These are phyloP conservation scores for Claviceps spartinae DNA, from an alignment of 2,329 filamentous ascomycete species.

Conservation along the genomic window DNA sequence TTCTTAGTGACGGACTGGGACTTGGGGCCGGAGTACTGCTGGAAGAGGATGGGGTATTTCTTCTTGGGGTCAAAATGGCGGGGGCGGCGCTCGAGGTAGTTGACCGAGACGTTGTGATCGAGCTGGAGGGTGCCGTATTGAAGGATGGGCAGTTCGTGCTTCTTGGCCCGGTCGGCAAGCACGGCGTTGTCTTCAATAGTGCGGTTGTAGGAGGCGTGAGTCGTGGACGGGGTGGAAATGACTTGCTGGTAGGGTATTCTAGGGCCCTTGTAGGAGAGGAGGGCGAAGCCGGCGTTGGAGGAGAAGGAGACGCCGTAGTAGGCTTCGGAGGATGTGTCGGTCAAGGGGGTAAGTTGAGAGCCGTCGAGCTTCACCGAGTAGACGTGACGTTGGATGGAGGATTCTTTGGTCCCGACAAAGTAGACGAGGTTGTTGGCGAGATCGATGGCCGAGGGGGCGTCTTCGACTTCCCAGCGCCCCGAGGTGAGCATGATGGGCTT, in stretches of 20 bases:
- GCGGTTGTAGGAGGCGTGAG: slow-evolving; percentile 46
- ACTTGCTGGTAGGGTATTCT: slow-evolving; percentile 84
- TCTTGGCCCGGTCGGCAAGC: slow-evolving; percentile 54
- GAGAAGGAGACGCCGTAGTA: slow-evolving; percentile 83
- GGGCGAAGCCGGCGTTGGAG: slow-evolving; percentile 61
- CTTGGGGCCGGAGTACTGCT: slow-evolving; percentile 87
- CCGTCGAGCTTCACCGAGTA: slow-evolving; percentile 84
- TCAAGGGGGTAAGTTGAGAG: slow-evolving; percentile 56
- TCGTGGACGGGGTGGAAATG: slow-evolving; percentile 63
- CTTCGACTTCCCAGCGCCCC: slow-evolving; percentile 83
- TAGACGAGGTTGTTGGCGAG: slow-evolving; percentile 79
- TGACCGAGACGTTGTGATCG: slow-evolving; percentile 54
- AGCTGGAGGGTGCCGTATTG: slow-evolving; percentile 77
- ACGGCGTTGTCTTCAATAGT: slow-evolving; percentile 64
- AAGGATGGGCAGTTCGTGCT: slow-evolving; percentile 70
- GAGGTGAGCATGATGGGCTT: slow-evolving; percentile 77
- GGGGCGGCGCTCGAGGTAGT: slow-evolving; percentile 72
- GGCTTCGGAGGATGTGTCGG: slow-evolving; percentile 57
- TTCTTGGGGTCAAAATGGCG: slow-evolving; percentile 75
- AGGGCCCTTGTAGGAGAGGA: slow-evolving; percentile 77
- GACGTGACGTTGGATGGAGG: slow-evolving; percentile 78
- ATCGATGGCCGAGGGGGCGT: slow-evolving; percentile 74
- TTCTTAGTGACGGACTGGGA: slow-evolving; percentile 74
- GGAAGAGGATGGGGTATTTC: slow-evolving; percentile 88
- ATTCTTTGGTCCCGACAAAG: slow-evolving; percentile 75